Conservation (phyloP, 2,329 filamentous ascomycete genomes). For the Neospermospora avenae region DNA sequence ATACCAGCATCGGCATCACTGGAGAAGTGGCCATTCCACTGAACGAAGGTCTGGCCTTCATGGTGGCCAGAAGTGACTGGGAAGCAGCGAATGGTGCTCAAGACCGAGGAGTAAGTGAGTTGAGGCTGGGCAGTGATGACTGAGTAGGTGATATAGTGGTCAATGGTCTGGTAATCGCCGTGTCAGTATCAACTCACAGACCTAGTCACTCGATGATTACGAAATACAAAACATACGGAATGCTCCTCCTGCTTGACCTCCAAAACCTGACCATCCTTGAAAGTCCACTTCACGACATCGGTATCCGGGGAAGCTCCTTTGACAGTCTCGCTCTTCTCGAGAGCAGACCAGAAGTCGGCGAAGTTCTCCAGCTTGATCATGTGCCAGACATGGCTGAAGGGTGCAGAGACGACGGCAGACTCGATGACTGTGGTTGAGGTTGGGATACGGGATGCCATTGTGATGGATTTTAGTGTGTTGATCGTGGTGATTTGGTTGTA, state of each 20-base stretch:
- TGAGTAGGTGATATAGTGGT: constrained; percentile 73
- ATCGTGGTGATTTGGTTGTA: background rate
- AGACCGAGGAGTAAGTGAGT: constrained; percentile 61
- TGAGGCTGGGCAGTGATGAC: constrained; percentile 65
- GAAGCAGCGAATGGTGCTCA: constrained; percentile 64
- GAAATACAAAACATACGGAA: constrained; percentile 48
- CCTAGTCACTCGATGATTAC: background rate
- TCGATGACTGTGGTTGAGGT: constrained; percentile 65
- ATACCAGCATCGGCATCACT: constrained; percentile 67
- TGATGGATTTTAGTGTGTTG: background rate
- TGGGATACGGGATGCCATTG: constrained; percentile 45
- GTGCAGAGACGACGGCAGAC: constrained; percentile 65
- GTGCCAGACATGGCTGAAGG: constrained; percentile 67
- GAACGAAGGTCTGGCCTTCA: constrained; percentile 63
- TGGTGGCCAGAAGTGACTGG: constrained; percentile 63
- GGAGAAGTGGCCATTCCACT: constrained; percentile 68
- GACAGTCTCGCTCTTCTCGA: constrained; percentile 59
- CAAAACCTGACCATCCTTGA: constrained; percentile 64
- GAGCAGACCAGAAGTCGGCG: constrained; percentile 61
- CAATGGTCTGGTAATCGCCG: constrained; percentile 55
- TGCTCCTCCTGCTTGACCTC: constrained; percentile 77
- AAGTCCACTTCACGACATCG: constrained; percentile 66
- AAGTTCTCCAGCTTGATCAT: constrained; percentile 71
- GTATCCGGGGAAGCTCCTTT: constrained; percentile 62
- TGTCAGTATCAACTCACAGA: background rate